phyloP scores from a whole-genome alignment of 2,329 filamentous ascomycete species.

The Talaromyces pinophilus region DNA sequence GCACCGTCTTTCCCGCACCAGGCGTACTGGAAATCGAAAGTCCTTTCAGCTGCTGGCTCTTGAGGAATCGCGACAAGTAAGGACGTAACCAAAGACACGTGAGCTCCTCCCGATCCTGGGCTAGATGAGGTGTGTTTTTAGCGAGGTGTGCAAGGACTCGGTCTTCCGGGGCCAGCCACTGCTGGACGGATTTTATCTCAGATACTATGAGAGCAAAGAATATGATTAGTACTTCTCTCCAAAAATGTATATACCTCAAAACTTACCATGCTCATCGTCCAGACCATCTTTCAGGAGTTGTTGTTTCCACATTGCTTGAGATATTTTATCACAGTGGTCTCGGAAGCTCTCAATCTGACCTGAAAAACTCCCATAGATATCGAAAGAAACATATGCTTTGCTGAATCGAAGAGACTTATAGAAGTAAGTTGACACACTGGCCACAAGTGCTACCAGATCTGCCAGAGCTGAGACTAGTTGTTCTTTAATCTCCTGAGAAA shows the following conservation, averaged over 20 bases:
- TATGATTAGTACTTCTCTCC: background rate
- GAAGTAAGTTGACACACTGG: slow-evolving; percentile 44
- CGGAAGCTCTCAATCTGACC: slow-evolving; percentile 40
- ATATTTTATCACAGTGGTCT: slow-evolving; percentile 37
- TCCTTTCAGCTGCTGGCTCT: slow-evolving; percentile 43
- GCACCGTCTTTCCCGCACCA: slow-evolving; percentile 43
- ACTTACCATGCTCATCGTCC: slow-evolving; percentile 35
- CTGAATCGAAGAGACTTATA: slow-evolving; percentile 34
- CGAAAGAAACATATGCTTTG: slow-evolving; percentile 33
- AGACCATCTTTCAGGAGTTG: slow-evolving; percentile 38
- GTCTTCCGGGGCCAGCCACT: slow-evolving; percentile 51
- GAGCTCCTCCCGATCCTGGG: slow-evolving; percentile 50
- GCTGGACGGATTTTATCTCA: slow-evolving; percentile 35
- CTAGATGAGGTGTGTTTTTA: slow-evolving; percentile 46
- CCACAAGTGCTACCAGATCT: slow-evolving; percentile 28
- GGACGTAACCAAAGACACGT: slow-evolving; percentile 58
- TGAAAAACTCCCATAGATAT: slow-evolving; percentile 44
- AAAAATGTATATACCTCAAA: background rate
- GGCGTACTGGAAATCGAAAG: slow-evolving; percentile 48
- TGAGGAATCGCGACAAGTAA: slow-evolving; percentile 51
- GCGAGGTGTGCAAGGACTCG: slow-evolving; percentile 46
- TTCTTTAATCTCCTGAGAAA: slow-evolving; percentile 50
- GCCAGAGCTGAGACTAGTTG: slow-evolving; percentile 45
- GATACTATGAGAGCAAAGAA: slow-evolving; percentile 27
- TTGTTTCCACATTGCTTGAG: slow-evolving; percentile 44